Evolutionary conservation across 768 basidiomycete genomes (phyloP), one percentile per base, ranked within the genome.

Genomic region (Pulveroboletus sp.): DNA sequence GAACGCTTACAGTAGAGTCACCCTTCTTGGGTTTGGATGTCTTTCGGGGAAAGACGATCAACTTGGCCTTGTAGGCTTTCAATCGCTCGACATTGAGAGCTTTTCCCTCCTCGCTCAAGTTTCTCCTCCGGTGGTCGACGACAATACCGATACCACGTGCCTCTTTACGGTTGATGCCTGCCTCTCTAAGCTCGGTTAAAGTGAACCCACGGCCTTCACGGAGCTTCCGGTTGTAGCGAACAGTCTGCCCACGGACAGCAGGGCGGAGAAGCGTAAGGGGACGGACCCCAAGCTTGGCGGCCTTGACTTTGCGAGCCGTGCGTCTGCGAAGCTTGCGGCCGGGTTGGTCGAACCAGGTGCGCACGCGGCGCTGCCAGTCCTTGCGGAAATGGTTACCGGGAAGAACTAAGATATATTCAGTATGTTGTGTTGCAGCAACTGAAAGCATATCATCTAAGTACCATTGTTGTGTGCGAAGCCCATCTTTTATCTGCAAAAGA

Each of bases 311-410:
- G 74, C 96, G 90, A 39, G 93, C 92, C 41, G 77, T 84, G 70
- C 96, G 89, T 69, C 96, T 82, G 71, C 91, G 89, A 71, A 93
- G 88, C 77, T 98, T 98, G 69, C 90, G 89, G 43, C 94, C 95
- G 50, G 96, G 93, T 76, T 99, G 96, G 79, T 98, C 89, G 71
- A 98, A 98, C 94, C 94, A 93, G 68, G 92, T 95, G 73, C 86
- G 86, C 63, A 95, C 93, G 58, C 87, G 88, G 67, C 85, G 81
- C 73, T 98, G 95, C 94, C 94, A 98, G 72, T 98, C 94, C 84
- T 98, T 98, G 78, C 84, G 90, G 82, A 93, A 93, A 71, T 96
- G 93, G 74, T 93, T 93, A 63, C 73, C 80, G 76, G 83, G 93
- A 72, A 95, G 89, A 76, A 89, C 90, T 89, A 41, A 51, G 42